phyloP scores from a whole-genome alignment of 2,329 filamentous ascomycete genomes.

The Rachicladosporium sp. region DNA sequence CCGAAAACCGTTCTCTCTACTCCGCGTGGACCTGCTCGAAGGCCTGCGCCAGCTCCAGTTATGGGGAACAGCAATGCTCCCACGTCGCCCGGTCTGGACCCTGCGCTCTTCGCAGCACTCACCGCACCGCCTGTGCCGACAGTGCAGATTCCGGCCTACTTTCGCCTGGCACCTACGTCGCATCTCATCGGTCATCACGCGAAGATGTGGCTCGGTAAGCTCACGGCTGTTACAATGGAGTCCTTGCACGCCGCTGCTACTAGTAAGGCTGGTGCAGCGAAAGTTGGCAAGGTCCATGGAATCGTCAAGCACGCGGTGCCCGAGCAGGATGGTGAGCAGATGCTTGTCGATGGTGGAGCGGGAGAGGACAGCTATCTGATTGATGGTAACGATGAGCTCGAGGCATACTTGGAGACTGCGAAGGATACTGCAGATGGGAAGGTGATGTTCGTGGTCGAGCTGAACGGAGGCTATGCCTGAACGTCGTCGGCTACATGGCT shows the following conservation, averaged over 20 bases:
- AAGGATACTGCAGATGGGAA: slow-evolving; percentile 38
- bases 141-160: slow-evolving; percentile 47
- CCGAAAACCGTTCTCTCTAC: neutral
- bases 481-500: too few relatives aligned
- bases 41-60: too few relatives aligned
- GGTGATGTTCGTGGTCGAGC: slow-evolving; percentile 34
- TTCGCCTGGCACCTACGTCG: slow-evolving; percentile 57
- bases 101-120: slow-evolving; percentile 16
- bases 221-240: slow-evolving; percentile 45
- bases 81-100: slow-evolving; percentile 40
- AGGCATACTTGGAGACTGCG: slow-evolving; percentile 54
- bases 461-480: slow-evolving; percentile 10
- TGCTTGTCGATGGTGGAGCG: slow-evolving; percentile 28
- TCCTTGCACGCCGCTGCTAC: slow-evolving; percentile 52
- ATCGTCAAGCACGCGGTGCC: slow-evolving; percentile 44
- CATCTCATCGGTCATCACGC: slow-evolving; percentile 36
- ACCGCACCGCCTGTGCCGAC: slow-evolving; percentile 6
- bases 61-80: neutral
- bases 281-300: slow-evolving; percentile 52
- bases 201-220: slow-evolving; percentile 53
- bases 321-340: slow-evolving; percentile 1
- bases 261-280: slow-evolving; percentile 47
- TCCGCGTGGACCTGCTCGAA: too few relatives aligned
- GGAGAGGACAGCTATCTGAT: slow-evolving; percentile 53
- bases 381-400: slow-evolving; percentile 58